Base-by-base conservation (phyloP, 139 green algal genomes). In the Chlamydomonas sphaeroides region DNA sequence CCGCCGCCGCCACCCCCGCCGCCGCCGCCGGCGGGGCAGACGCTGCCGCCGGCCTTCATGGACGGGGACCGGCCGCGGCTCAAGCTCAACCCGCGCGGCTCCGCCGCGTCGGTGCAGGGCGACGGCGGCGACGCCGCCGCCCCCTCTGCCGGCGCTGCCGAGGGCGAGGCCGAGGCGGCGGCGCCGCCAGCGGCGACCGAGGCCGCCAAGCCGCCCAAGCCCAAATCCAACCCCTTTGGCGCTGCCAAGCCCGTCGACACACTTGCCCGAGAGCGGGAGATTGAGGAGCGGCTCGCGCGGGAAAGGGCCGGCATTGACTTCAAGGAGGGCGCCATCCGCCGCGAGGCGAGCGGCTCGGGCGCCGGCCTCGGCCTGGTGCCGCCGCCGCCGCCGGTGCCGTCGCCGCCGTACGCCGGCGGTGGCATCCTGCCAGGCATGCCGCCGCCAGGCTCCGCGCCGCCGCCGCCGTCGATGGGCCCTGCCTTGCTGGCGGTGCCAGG, bases 221-320 rank as follows among this genome's bases (percentile, higher is more conserved):
- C 83, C 18, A 80, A 81, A 48, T 80, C 65, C 26, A 83, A 88
- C 42, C 84, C 84, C 28, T 88, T 88, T 78, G 84, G 84, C 41
- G 59, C 51, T 2, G 84, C 84, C 3, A 56, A 59, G 5, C 84
- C 84, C 14, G 84, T 88, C 39, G 84, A 88, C 35, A 88, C 84
- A 8, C 56, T 80, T 20, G 51, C 83, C 10, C 66, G 65, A 53
- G 61, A 84, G 51, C 41, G 57, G 18, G 83, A 87, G 35, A 73
- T 87, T 11, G 83, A 84, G 56, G 83, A 87, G 74, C 79, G 80
- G n/a, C 53, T 76, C 5, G 77, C 77, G 0, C 8, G 65, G 35
- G 65, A 84, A n/a, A 57, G 57, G 23, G 59, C 57, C 14, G 72
- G 38, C 5, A 20, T 80, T 23, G 72, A 78, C 38, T 78, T 78